A percentile compares a stretch with the other conserved stretches of the same genome.
Conservation (phyloP, 352 stramenopile genomes). For the Phytopythium helicoides region DNA sequence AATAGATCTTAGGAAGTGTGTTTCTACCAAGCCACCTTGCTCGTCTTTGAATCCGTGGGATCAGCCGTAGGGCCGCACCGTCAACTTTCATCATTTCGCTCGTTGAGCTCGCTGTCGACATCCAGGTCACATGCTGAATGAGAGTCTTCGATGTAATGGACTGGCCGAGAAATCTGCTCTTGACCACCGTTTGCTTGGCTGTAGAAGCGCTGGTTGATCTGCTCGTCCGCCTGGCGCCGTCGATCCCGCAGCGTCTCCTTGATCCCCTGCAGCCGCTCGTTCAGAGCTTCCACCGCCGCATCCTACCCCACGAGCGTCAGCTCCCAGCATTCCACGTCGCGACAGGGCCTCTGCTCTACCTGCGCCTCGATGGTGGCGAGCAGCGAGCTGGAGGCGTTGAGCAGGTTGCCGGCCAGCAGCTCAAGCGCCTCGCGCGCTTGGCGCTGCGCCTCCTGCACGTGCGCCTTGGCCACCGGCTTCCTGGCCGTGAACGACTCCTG, state of each 20-base stretch:
- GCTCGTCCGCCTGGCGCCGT: slow-evolving; percentile 11
- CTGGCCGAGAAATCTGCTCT: no score
- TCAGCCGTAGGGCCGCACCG: no score
- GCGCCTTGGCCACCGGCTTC: slow-evolving; percentile 30
- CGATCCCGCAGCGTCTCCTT: slow-evolving; percentile 13
- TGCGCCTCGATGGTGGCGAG: slow-evolving; percentile 37
- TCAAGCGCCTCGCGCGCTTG: slow-evolving; percentile 54
- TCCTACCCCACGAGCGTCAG: slow-evolving; percentile 12
- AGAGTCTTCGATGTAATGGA: no score
- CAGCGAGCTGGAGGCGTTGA: slow-evolving; percentile 43
- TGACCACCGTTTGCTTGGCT: no score
- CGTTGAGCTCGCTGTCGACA: neutral
- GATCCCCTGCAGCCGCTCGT: slow-evolving; percentile 10
- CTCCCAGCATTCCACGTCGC: no score
- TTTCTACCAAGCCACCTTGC: no score
- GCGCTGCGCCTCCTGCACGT: slow-evolving; percentile 39
- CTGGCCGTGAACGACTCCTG: slow-evolving; percentile 33
- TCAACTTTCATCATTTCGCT: no score
- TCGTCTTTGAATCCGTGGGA: no score
- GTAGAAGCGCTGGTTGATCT: slow-evolving; percentile 14
- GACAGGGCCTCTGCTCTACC: slow-evolving; percentile 9
- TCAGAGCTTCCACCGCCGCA: slow-evolving; percentile 9
- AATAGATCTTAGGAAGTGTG: no score
- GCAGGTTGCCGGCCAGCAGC: slow-evolving; percentile 54
- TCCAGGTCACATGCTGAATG: neutral